Evolutionary conservation across 108 stramenopile genomes (phyloP).

Genomic region (Skeletonema costatum): DNA sequence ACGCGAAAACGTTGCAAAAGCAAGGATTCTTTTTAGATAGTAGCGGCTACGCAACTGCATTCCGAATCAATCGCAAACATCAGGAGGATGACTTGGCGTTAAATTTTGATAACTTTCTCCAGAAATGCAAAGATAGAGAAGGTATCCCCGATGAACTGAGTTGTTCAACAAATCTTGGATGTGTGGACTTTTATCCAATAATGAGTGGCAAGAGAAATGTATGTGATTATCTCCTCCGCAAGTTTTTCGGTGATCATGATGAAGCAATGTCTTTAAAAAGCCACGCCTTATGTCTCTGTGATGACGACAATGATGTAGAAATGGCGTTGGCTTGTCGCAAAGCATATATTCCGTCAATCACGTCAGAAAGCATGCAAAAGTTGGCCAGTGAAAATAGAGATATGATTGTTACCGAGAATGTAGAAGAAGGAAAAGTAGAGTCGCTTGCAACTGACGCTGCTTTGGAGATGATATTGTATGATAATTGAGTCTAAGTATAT

Average conservation of each 20-base stretch:
- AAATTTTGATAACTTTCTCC: constrained; percentile 25
- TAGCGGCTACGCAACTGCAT: constrained; percentile 71
- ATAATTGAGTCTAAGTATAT: neutral
- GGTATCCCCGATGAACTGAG: constrained; percentile 36
- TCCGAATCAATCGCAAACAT: constrained; percentile 72
- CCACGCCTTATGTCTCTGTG: constrained; percentile 72
- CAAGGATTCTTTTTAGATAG: constrained; percentile 64
- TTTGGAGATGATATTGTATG: constrained; percentile 23
- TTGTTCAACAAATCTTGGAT: constrained; percentile 70
- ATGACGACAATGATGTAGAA: constrained; percentile 90
- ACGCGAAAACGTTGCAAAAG: constrained; percentile 23
- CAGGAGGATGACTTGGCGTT: constrained; percentile 43
- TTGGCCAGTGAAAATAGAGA: neutral
- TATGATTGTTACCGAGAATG: constrained; percentile 33
- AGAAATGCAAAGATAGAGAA: constrained; percentile 15
- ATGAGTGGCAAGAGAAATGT: constrained; percentile 79
- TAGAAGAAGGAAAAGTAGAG: constrained; percentile 19
- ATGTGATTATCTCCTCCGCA: constrained; percentile 59
- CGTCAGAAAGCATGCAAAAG: constrained; percentile 55
- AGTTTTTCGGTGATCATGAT: constrained; percentile 24
- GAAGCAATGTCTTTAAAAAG: constrained; percentile 15
- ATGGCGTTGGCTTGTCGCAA: constrained; percentile 77
- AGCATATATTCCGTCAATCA: constrained; percentile 68
- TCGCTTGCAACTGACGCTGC: constrained; percentile 44
- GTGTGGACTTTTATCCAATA: constrained; percentile 75